Conservation (phyloP, 768 basidiomycete species). For the Pleurotus salmoneostramineus region DNA sequence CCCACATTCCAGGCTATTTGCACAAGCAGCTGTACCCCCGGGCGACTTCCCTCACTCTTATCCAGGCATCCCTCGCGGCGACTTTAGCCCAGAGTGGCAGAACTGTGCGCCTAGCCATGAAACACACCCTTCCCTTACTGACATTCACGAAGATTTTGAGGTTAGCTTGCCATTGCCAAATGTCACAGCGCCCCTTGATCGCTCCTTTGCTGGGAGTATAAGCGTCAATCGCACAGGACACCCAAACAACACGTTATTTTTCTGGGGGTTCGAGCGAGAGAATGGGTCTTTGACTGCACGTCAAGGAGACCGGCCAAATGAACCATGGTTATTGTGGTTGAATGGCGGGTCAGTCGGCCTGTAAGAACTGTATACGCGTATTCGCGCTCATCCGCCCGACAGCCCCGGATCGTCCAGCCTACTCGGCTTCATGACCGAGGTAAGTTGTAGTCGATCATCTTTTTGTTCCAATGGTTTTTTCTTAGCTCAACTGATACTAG, state of each 20-base stretch:
- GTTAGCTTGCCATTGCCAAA: slow-evolving; percentile 57
- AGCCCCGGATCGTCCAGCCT: slow-evolving; percentile 73
- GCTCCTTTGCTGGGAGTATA: slow-evolving; percentile 61
- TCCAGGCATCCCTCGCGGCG: slow-evolving; percentile 39
- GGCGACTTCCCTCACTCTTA: slow-evolving; percentile 46
- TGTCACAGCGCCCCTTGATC: slow-evolving; percentile 46
- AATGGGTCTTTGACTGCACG: slow-evolving; percentile 50
- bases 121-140: not conserved
- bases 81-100: slow-evolving; percentile 60
- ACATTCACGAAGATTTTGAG: slow-evolving; percentile 47
- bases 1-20: not conserved
- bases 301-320: slow-evolving; percentile 21
- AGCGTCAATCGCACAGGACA: slow-evolving; percentile 55
- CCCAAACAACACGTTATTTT: slow-evolving; percentile 65
- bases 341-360: slow-evolving; percentile 56
- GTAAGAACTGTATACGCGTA: not conserved
- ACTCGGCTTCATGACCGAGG: slow-evolving; percentile 61
- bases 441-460: slow-evolving; percentile 17
- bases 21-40: slow-evolving; percentile 17
- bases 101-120: slow-evolving; percentile 35
- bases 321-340: slow-evolving; percentile 74
- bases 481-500: slow-evolving; percentile 24
- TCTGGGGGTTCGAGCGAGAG: slow-evolving; percentile 57
- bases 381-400: not conserved
- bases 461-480: not conserved